Percentiles rank a stretch among this genome's conserved stretches.
Conservation (phyloP, 2,329 filamentous ascomycete species). For the Trichoderma gracile region DNA sequence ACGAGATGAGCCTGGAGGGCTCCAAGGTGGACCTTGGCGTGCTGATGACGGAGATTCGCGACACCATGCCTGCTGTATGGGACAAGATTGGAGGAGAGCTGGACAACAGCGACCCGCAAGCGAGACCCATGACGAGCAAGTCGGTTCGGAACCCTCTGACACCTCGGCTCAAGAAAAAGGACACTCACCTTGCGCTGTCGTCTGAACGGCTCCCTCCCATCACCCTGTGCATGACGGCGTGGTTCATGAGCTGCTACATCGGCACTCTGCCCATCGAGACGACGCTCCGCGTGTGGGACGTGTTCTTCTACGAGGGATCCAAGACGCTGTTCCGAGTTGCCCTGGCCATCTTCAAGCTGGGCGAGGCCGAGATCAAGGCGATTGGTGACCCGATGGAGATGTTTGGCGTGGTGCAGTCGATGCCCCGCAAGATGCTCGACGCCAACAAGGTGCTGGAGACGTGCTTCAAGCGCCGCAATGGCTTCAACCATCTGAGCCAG, state of each 20-base stretch:
- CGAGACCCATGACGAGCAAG: constrained; percentile 40
- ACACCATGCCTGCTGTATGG: constrained; percentile 81
- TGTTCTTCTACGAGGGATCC: constrained; percentile 92
- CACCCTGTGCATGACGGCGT: constrained; percentile 87
- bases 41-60: constrained; percentile 82
- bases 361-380: constrained; percentile 75
- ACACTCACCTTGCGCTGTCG: constrained; percentile 42
- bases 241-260: constrained; percentile 98
- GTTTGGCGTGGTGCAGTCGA: constrained; percentile 87
- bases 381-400: constrained; percentile 91
- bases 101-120: constrained; percentile 48
- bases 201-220: constrained; percentile 75
- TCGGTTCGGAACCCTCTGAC: constrained; percentile 40
- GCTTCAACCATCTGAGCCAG: constrained; percentile 79
- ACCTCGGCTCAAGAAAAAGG: constrained; percentile 45
- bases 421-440: constrained; percentile 79
- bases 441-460: constrained; percentile 79
- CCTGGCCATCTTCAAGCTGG: constrained; percentile 85
- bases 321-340: constrained; percentile 93
- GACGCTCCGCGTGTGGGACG: constrained; percentile 90
- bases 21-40: constrained; percentile 94
- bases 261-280: constrained; percentile 90
- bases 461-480: constrained; percentile 77
- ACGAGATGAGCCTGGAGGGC: constrained; percentile 85
- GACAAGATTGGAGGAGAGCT: constrained; percentile 81